Base-by-base conservation (phyloP, 495 filamentous ascomycete species). In the Friedmanniomyces endolithicus region DNA sequence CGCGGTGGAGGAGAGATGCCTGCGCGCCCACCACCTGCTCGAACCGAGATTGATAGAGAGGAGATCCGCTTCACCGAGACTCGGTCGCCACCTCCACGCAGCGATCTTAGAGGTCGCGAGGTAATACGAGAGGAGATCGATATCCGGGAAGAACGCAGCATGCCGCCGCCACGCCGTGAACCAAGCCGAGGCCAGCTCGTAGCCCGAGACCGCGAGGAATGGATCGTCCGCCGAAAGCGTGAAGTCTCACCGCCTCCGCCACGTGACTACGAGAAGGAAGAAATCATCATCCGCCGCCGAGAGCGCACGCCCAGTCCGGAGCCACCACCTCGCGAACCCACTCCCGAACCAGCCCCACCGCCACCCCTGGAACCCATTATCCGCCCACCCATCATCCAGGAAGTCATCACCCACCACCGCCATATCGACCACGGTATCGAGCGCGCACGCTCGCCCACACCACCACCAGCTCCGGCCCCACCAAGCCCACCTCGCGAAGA, bases 371-470 rank as follows among this genome's bases (percentile, higher is more conserved):
- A 81, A 52, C 65, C 75, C 27, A 81, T 88, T 63, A 75, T 78
- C 58, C 78, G 81, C 50, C 67, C 76, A 25, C 81, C 87, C 60
- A 76, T 79, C 60, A 82, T 85, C 63, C 80, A 87, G 56, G 85
- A 94, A 63, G 77, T 92, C 43, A 86, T 89, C 55, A 88, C 86
- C 1, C 87, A 89, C 67, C 89, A 92, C 64, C 77, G 84, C 22
- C 84, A 90, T 61, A 86, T 94, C 63, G 86, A 95, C 66, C 87
- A 95, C 70, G 89, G 69, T 37, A 61, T 72, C 14, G 66, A 66
- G 53, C 52, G 67, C 43, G 67, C 60, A 8, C 64, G 65, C 11
- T 68, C 66, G 11, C 66, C 65, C 2, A 67, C 57, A 6, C 68
- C 69, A 31, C 63, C 60, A 3, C 70, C 67, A 17, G 58, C 71